Conservation (phyloP, 108 stramenopile species). For the Nitzschia sp. region DNA sequence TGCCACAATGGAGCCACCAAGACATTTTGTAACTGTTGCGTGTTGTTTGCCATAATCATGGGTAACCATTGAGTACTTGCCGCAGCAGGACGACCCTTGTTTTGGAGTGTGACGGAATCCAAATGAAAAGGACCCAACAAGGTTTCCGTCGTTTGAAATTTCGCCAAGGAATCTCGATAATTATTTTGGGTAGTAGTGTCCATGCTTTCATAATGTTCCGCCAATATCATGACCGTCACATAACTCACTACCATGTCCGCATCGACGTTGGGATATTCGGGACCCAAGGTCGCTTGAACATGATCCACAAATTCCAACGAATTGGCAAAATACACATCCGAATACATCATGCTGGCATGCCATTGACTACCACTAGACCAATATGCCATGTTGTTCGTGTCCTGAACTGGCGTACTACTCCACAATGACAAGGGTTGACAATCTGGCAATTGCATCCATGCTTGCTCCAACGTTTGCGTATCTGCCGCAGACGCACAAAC, state of each 20-base stretch:
- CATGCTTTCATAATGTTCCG: slow-evolving; percentile 25
- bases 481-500: slow-evolving; percentile 41
- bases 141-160: slow-evolving; percentile 36
- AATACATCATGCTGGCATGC: slow-evolving; percentile 45
- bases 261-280: too few relatives aligned
- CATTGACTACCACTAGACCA: slow-evolving; percentile 54
- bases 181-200: too few relatives aligned
- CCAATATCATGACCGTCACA: slow-evolving; percentile 45
- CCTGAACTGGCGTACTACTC: slow-evolving; percentile 43
- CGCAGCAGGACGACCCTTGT: slow-evolving; percentile 52
- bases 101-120: slow-evolving; percentile 42
- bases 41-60: too few relatives aligned
- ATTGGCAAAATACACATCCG: slow-evolving; percentile 44
- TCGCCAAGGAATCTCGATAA: slow-evolving; percentile 13
- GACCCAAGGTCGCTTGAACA: slow-evolving; percentile 27
- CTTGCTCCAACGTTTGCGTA: slow-evolving; percentile 26
- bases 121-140: slow-evolving; percentile 60
- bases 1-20: neutral
- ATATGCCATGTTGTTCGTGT: slow-evolving; percentile 33
- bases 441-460: slow-evolving; percentile 34
- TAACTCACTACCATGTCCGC: slow-evolving; percentile 46
- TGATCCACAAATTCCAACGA: slow-evolving; percentile 19
- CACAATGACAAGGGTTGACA: slow-evolving; percentile 44
- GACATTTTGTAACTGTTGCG: neutral
- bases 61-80: slow-evolving; percentile 59